Percentiles rank a stretch among this genome's conserved stretches.
These are phyloP conservation scores for Gastrodia elata DNA, from an alignment of 106 monocot species.

Conservation along the genomic window DNA sequence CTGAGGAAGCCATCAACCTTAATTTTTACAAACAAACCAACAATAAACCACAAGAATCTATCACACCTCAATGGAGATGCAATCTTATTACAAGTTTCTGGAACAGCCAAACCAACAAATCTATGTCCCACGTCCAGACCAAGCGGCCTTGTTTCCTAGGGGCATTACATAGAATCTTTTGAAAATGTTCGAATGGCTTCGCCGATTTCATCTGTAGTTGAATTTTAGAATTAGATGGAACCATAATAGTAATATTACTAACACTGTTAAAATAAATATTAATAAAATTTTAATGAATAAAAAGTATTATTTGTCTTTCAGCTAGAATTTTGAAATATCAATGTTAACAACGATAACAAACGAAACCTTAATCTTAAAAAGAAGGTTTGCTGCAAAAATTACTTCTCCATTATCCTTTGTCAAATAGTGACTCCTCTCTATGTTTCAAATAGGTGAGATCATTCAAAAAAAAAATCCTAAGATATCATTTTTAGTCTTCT, in stretches of 20 bases:
- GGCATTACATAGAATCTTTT: constrained; percentile 23
- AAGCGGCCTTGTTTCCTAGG: constrained; percentile 9
- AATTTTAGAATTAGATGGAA: background rate
- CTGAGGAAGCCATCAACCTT: background rate
- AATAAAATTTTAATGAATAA: background rate
- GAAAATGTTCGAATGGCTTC: constrained; percentile 57
- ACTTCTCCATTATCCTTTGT: no score
- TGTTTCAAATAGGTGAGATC: no score
- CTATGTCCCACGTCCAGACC: no score
- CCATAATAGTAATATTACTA: background rate
- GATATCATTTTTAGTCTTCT: no score
- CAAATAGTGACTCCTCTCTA: no score
- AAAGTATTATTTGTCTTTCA: background rate
- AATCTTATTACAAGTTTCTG: constrained; percentile 55
- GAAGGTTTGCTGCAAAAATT: no score
- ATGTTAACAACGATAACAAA: no score
- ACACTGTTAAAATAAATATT: background rate
- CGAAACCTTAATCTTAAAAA: no score
- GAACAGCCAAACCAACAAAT: constrained; percentile 26
- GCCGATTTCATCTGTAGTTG: constrained; percentile 55
- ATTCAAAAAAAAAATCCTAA: no score
- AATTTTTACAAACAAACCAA: background rate
- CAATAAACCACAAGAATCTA: background rate
- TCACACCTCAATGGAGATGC: constrained; percentile 68
- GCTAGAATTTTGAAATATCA: background rate